Percentiles rank a stretch among this genome's conserved stretches.
phyloP scores from a whole-genome alignment of 2,329 filamentous ascomycete species.

The Juglanconis oblonga region DNA sequence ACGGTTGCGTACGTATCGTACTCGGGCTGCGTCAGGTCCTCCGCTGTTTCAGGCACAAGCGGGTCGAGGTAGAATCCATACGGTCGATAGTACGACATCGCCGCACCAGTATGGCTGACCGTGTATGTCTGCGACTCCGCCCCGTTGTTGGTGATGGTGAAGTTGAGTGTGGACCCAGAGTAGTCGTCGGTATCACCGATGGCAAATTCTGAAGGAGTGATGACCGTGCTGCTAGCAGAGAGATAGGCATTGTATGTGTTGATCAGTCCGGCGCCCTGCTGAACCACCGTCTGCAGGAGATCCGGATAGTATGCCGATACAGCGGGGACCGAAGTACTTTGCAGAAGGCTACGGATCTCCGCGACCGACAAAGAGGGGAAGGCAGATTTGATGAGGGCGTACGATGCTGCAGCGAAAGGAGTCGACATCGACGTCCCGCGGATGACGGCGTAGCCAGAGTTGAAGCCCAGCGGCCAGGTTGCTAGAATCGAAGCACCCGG shows the following conservation, averaged over 20 bases:
- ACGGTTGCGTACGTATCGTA: neutral
- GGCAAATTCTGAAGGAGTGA: neutral
- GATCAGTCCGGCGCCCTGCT: slow-evolving; percentile 34
- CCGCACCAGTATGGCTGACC: neutral
- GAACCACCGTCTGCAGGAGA: slow-evolving; percentile 26
- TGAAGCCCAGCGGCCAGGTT: slow-evolving; percentile 29
- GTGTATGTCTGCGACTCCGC: neutral
- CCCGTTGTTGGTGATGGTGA: neutral
- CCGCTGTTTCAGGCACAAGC: neutral
- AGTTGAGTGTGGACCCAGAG: neutral
- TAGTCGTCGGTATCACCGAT: slow-evolving; percentile 2
- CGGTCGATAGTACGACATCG: neutral
- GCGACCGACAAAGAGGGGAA: slow-evolving; percentile 25
- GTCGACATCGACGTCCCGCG: slow-evolving; percentile 36
- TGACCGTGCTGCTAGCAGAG: neutral
- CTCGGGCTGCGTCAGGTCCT: neutral
- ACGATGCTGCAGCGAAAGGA: slow-evolving; percentile 31
- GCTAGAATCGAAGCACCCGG: slow-evolving; percentile 34
- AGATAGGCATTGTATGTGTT: slow-evolving; percentile 28
- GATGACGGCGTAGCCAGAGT: slow-evolving; percentile 31
- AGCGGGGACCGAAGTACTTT: slow-evolving; percentile 27
- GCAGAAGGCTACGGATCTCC: slow-evolving; percentile 29
- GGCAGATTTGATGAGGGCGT: slow-evolving; percentile 33
- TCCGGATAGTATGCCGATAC: slow-evolving; percentile 26
- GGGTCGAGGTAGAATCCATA: neutral